Evolutionary conservation across 2,329 filamentous ascomycete species (phyloP).

Genomic region (Diaporthe amygdali): DNA sequence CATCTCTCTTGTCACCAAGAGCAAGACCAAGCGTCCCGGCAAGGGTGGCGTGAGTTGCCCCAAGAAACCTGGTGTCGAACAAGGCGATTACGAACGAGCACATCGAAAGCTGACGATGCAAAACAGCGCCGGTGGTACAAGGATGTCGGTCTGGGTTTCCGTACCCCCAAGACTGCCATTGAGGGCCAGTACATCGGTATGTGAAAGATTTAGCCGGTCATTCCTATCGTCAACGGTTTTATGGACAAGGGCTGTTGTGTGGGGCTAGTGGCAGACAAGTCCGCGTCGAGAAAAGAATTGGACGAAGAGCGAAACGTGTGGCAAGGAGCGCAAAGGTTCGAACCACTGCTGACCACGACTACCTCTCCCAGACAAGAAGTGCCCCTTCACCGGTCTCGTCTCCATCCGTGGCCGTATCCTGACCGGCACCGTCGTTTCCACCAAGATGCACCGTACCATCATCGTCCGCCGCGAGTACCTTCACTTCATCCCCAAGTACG

Average conservation of each 20-base stretch:
- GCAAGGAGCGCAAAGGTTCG: neutral
- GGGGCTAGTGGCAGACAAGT: neutral
- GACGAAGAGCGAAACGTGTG: neutral
- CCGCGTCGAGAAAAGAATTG: neutral
- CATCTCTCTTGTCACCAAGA: conserved; percentile 99
- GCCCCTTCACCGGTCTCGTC: conserved; percentile 98
- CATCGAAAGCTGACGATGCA: conserved; percentile 15
- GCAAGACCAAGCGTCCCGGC: conserved; percentile 84
- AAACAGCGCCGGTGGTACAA: conserved; percentile 74
- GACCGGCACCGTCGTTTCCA: conserved; percentile 97
- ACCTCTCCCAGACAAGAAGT: conserved; percentile 92
- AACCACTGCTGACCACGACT: conserved; percentile 26
- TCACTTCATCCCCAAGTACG: conserved; percentile 99
- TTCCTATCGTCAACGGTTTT: neutral
- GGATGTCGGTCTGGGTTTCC: conserved; percentile 99
- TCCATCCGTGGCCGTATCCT: conserved; percentile 99
- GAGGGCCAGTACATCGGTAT: conserved; percentile 99
- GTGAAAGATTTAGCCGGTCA: conserved; percentile 45
- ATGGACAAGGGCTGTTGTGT: neutral
- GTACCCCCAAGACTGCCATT: conserved; percentile 98
- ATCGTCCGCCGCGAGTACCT: conserved; percentile 99
- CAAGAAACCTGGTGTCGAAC: neutral
- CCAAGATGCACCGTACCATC: conserved; percentile 99
- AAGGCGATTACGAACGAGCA: neutral
- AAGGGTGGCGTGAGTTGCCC: conserved; percentile 84